Evolutionary conservation across 495 filamentous ascomycete species (phyloP), one percentile per base, ranked within the genome.

Genomic region (Neurospora cerealis): DNA sequence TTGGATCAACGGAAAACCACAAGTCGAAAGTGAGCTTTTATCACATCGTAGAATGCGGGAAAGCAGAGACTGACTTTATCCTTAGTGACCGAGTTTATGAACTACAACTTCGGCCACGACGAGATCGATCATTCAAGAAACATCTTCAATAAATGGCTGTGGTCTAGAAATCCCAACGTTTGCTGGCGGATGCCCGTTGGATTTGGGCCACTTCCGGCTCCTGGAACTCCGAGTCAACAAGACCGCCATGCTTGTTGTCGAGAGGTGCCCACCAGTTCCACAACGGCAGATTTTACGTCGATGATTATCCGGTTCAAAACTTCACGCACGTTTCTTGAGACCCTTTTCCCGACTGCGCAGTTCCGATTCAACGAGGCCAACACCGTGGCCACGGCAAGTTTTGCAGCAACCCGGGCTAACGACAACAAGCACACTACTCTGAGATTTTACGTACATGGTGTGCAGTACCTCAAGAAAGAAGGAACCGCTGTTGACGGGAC

Each of bases 51-150:
- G 3, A 71, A 32, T 11, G 2, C 34, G 46, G n/a, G 74, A n/a
- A 24, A 21, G 9, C 46, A 21, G 46, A 54, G 21, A 54, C 46
- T 54, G n/a, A 54, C 46, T 54, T 4, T 13, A 5, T 11, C n/a
- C 19, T 13, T 17, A 87, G 88, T 88, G 76, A 79, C 80, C 69
- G 75, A n/a, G n/a, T n/a, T n/a, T n/a, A n/a, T n/a, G n/a, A n/a
- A n/a, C n/a, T 89, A 90, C 73, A 89, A 88, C 73, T 89, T 88
- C 74, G 86, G 86, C 39, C 87, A 90, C 75, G 88, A 91, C 73
- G 89, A 89, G 70, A 86, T 82, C 73, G 87, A 90, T 75, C 78
- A 88, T 73, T 85, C 88, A 2, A 80, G 80, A 3, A 83, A 88
- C 48, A 75, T n/a, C n/a, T n/a, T 83, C 9, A 83, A 82, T 4